These are phyloP conservation scores for Jamesozyma gamospora DNA, from an alignment of 805 yeast genomes.

Conservation along the genomic window DNA sequence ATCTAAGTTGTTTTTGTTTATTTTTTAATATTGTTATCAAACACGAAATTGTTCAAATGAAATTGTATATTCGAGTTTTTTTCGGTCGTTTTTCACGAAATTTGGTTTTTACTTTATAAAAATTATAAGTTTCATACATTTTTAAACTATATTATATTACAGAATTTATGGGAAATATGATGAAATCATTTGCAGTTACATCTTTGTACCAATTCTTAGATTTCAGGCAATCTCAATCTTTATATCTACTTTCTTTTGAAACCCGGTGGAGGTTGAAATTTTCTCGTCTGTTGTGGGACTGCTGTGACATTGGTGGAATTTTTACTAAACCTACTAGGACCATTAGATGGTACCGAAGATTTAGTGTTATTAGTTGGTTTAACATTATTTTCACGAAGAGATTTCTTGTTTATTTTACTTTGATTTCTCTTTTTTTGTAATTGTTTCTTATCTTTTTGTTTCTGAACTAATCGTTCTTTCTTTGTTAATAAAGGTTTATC, in stretches of 20 bases:
- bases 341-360: neutral
- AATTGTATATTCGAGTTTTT: neutral
- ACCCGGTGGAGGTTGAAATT: slow-evolving; percentile 42
- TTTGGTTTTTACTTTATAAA: too few relatives aligned
- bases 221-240: too few relatives aligned
- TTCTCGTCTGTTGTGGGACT: slow-evolving; percentile 28
- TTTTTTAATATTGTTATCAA: too few relatives aligned
- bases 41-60: too few relatives aligned
- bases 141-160: too few relatives aligned
- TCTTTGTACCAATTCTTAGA: neutral
- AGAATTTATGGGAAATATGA: too few relatives aligned
- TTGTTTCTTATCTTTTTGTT: slow-evolving; percentile 29
- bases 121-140: too few relatives aligned
- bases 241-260: slow-evolving; percentile 25
- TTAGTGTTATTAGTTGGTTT: neutral
- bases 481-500: slow-evolving; percentile 46
- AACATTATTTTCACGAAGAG: neutral
- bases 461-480: slow-evolving; percentile 28
- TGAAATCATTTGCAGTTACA: too few relatives aligned
- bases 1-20: too few relatives aligned
- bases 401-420: slow-evolving; percentile 10
- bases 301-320: slow-evolving; percentile 5
- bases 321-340: slow-evolving; percentile 7
- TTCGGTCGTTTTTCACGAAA: neutral
- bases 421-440: slow-evolving; percentile 26